phyloP scores from a whole-genome alignment of 352 stramenopile genomes.

The Pythium coloratum region DNA sequence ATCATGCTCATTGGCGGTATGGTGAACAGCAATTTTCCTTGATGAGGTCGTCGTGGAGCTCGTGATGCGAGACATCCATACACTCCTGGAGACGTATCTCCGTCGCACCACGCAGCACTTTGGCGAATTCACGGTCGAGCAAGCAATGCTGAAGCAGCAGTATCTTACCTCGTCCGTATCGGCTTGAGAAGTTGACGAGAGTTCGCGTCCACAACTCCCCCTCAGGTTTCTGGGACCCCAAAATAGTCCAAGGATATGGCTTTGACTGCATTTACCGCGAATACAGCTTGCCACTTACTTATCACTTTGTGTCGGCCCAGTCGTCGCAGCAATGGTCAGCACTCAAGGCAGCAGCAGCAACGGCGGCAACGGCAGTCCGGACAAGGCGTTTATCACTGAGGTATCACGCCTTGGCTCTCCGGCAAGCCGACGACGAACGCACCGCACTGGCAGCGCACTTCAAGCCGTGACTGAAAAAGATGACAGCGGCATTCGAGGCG shows the following conservation, averaged over 20 bases:
- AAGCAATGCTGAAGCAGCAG: conserved; percentile 43
- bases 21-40: conserved; percentile 56
- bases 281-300: neutral
- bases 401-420: conserved; percentile 2
- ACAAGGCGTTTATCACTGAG: conserved; percentile 13
- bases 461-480: conserved; percentile 10
- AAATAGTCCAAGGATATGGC: neutral
- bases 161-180: conserved; percentile 25
- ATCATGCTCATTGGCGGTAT: neutral
- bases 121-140: conserved; percentile 60
- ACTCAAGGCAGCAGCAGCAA: neutral
- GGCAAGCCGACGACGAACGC: conserved; percentile 5
- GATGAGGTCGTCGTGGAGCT: conserved; percentile 81
- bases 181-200: conserved; percentile 7
- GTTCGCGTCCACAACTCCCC: neutral
- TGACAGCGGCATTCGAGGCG: neutral
- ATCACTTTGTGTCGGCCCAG: neutral
- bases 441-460: neutral
- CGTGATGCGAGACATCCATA: conserved; percentile 74
- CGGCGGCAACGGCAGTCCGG: neutral
- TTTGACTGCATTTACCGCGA: neutral
- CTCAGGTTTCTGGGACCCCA: neutral
- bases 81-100: conserved; percentile 65
- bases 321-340: neutral
- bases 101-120: conserved; percentile 55